Conservation (phyloP, 2,329 filamentous ascomycete genomes). For the Curvularia hawaiiensis region DNA sequence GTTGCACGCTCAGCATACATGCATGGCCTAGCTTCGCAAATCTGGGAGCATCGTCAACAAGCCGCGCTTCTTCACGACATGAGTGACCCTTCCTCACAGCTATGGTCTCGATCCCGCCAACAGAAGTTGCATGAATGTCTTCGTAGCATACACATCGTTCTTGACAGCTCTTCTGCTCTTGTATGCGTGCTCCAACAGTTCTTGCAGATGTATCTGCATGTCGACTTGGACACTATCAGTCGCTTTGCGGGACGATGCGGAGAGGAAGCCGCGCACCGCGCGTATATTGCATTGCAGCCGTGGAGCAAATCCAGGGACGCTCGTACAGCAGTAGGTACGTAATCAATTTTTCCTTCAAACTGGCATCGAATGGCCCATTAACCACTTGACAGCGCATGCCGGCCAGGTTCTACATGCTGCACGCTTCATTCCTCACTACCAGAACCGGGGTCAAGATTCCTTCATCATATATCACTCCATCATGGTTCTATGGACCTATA, state of each 20-base stretch:
- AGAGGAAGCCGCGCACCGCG: constrained; percentile 62
- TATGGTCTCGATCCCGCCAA: constrained; percentile 26
- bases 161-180: constrained; percentile 30
- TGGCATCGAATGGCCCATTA: neutral
- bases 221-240: constrained; percentile 66
- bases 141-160: constrained; percentile 51
- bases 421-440: constrained; percentile 22
- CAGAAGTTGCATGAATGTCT: constrained; percentile 43
- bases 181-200: constrained; percentile 52
- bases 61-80: constrained; percentile 16
- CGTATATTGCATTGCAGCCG: constrained; percentile 24
- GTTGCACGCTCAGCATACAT: constrained; percentile 21
- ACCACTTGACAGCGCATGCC: constrained; percentile 14
- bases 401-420: constrained; percentile 25
- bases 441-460: constrained; percentile 25
- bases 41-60: constrained; percentile 28
- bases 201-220: constrained; percentile 66
- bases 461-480: constrained; percentile 27
- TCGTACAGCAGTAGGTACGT: constrained; percentile 17
- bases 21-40: constrained; percentile 26
- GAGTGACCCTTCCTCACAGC: constrained; percentile 25
- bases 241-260: constrained; percentile 69
- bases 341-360: neutral
- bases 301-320: constrained; percentile 51
- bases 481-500: constrained; percentile 35